A percentile compares a stretch with the other conserved stretches of the same genome.
Evolutionary conservation across 805 yeast genomes (phyloP).

Genomic region (Candida morakotiae): DNA sequence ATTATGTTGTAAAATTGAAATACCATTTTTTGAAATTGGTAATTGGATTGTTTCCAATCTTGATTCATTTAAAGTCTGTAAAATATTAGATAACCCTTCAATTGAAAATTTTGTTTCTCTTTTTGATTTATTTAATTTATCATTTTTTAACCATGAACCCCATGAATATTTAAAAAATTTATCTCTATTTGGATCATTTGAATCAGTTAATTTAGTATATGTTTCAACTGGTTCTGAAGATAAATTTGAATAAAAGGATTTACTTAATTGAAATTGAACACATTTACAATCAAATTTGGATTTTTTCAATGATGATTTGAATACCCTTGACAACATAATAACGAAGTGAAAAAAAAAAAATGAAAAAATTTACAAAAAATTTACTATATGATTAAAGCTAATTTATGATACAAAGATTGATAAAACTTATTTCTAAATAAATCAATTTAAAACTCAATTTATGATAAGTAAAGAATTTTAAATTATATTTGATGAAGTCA

Average conservation of each 20-base stretch:
- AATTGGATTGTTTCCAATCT: neutral
- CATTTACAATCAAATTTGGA: too few relatives aligned
- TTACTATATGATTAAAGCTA: too few relatives aligned
- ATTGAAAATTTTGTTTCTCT: constrained; percentile 81
- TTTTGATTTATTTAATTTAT: constrained; percentile 64
- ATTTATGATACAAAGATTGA: too few relatives aligned
- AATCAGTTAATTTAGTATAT: constrained; percentile 56
- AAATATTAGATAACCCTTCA: constrained; percentile 62
- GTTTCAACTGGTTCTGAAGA: constrained; percentile 29
- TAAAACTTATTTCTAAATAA: too few relatives aligned
- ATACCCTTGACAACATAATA: neutral
- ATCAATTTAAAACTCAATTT: too few relatives aligned
- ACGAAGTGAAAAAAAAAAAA: neutral
- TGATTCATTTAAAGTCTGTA: constrained; percentile 26
- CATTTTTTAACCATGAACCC: constrained; percentile 93
- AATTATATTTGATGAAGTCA: too few relatives aligned
- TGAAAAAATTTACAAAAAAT: neutral
- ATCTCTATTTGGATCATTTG: constrained; percentile 62
- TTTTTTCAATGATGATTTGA: neutral
- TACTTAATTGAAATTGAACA: neutral
- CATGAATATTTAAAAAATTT: constrained; percentile 84
- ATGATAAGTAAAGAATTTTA: too few relatives aligned
- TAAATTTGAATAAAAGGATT: neutral
- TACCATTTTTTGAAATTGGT: constrained; percentile 19
- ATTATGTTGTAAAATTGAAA: constrained; percentile 48